Evolutionary conservation across 352 stramenopile species (phyloP).

Genomic region (Pythium monospermum): DNA sequence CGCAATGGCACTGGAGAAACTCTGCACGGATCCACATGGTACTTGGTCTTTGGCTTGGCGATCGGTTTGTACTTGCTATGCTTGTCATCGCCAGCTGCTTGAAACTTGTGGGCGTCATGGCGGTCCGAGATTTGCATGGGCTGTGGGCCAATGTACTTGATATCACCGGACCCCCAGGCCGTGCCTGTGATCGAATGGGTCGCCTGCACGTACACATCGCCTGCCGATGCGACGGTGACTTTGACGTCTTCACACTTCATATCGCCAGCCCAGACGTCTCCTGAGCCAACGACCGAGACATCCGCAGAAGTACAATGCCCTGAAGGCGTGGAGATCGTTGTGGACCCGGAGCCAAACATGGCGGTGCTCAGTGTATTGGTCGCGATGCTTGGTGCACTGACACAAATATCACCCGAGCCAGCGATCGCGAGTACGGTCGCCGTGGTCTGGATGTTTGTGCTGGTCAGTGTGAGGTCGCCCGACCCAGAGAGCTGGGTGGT

Average conservation of each 20-base stretch:
- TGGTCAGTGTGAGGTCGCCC: slow-evolving; percentile 8
- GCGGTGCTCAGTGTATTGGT: slow-evolving; percentile 4
- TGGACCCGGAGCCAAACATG: slow-evolving; percentile 7
- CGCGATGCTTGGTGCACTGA: slow-evolving; percentile 5
- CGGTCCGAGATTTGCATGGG: slow-evolving; percentile 21
- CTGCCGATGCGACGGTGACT: slow-evolving; percentile 10
- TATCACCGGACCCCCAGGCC: slow-evolving; percentile 14
- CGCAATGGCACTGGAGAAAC: slow-evolving; percentile 1
- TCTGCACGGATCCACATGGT: slow-evolving; percentile 1
- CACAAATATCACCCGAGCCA: slow-evolving; percentile 17
- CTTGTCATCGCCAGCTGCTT: slow-evolving; percentile 2
- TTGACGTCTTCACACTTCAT: slow-evolving; percentile 15
- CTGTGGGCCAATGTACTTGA: slow-evolving; percentile 19
- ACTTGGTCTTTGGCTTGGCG: slow-evolving; percentile 13
- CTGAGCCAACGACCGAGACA: slow-evolving; percentile 9
- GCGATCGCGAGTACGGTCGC: slow-evolving; percentile 5
- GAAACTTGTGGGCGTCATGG: slow-evolving; percentile 17
- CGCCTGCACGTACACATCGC: slow-evolving; percentile 13
- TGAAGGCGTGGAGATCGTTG: slow-evolving; percentile 7
- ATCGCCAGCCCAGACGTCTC: slow-evolving; percentile 8
- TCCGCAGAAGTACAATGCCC: slow-evolving; percentile 9
- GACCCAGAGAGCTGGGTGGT: slow-evolving; percentile 9
- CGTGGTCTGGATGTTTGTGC: neutral
- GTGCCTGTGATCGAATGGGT: slow-evolving; percentile 11
- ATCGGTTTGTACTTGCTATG: slow-evolving; percentile 22